Evolutionary conservation across 441 rosid species (phyloP).

Genomic region (Croton laevigatus): DNA sequence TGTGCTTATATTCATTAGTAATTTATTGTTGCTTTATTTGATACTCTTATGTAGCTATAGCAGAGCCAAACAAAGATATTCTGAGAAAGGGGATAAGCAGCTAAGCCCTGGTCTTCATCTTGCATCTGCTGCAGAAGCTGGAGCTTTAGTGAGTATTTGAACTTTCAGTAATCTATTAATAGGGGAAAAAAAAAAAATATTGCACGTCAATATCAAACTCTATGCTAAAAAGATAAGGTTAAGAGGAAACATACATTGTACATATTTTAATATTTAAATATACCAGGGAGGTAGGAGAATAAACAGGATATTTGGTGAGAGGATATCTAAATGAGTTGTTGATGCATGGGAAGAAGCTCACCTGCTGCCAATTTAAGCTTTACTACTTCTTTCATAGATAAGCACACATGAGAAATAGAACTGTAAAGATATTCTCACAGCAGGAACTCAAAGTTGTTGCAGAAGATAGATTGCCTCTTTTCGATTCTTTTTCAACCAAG

Average conservation of each 20-base stretch:
- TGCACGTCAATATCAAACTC: not conserved
- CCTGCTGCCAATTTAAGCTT: not conserved
- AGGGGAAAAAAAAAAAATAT: constrained; percentile 8
- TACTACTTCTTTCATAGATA: not conserved
- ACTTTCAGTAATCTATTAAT: constrained; percentile 17
- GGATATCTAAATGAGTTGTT: not conserved
- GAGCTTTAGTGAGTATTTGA: constrained; percentile 68
- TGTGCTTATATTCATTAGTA: not conserved
- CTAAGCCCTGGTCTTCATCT: constrained; percentile 75
- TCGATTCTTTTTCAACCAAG: not conserved
- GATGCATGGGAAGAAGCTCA: not conserved
- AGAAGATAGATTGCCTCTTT: not conserved
- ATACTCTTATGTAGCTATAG: constrained; percentile 56
- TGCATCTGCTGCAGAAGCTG: constrained; percentile 96
- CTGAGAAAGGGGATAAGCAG: constrained; percentile 50
- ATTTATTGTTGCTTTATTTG: not conserved
- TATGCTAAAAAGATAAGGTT: not conserved
- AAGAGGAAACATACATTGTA: not conserved
- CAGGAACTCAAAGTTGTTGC: constrained; percentile 3
- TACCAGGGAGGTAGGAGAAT: not conserved
- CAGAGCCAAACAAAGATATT: constrained; percentile 81
- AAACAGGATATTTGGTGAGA: not conserved
- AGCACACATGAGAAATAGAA: not conserved
- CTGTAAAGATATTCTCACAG: not conserved
- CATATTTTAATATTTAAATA: not conserved